Conservation (phyloP, 805 yeast species). For the Starmerella floris region DNA sequence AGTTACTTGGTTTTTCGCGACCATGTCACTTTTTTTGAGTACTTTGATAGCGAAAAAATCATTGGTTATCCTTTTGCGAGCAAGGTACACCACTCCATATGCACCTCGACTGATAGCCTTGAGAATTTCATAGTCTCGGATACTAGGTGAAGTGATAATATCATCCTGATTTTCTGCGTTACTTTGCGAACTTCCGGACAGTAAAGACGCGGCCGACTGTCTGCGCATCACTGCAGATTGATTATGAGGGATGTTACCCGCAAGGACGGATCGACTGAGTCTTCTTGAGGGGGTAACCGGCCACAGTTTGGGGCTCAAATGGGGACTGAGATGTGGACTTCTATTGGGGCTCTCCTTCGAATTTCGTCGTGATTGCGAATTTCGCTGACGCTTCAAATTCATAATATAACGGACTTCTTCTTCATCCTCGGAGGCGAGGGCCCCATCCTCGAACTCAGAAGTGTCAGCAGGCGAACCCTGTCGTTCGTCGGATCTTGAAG, state of each 20-base stretch:
- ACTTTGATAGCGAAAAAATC: constrained; percentile 93
- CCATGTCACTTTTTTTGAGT: constrained; percentile 84
- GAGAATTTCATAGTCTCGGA: constrained; percentile 75
- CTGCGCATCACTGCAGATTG: neutral
- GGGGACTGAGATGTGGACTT: constrained; percentile 15
- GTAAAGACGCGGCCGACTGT: constrained; percentile 9
- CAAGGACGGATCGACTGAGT: constrained; percentile 3
- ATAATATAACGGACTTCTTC: constrained; percentile 8
- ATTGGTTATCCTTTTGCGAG: constrained; percentile 72
- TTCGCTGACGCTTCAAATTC: constrained; percentile 11
- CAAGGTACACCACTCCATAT: constrained; percentile 85
- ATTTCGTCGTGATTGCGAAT: constrained; percentile 9
- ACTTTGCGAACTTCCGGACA: neutral
- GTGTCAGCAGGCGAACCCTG: neutral
- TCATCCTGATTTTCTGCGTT: neutral
- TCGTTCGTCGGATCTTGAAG: too few relatives aligned
- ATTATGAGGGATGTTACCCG: neutral
- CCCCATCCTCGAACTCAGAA: neutral
- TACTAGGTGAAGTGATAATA: constrained; percentile 40
- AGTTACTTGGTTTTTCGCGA: constrained; percentile 89
- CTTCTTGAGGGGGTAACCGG: constrained; percentile 14
- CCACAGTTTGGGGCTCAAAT: constrained; percentile 14
- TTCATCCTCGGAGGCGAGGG: constrained; percentile 13
- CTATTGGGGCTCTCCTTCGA: constrained; percentile 8
- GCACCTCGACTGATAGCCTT: constrained; percentile 96